A percentile compares a stretch with the other conserved stretches of the same genome.
Evolutionary conservation across 208 protist genomes (phyloP).

Genomic region (Trypanosoma rangeli): DNA sequence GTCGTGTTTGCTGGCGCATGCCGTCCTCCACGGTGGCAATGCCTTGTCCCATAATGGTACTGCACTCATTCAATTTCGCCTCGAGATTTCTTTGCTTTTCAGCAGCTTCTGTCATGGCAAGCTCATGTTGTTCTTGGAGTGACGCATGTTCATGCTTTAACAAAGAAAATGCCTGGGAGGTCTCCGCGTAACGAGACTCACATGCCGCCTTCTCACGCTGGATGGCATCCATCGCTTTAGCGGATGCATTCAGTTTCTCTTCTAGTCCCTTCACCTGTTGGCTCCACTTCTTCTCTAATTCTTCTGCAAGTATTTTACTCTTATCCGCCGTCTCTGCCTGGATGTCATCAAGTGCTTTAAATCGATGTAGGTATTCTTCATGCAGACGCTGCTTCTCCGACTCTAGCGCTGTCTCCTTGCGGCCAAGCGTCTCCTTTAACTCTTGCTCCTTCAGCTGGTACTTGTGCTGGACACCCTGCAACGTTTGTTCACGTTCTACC

Average conservation of each 20-base stretch:
- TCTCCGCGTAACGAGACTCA: constrained; percentile 19
- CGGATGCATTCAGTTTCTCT: constrained; percentile 30
- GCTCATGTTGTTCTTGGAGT: constrained; percentile 35
- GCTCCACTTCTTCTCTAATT: constrained; percentile 27
- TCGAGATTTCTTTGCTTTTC: constrained; percentile 23
- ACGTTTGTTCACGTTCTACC: constrained; percentile 46
- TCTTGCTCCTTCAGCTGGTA: constrained; percentile 58
- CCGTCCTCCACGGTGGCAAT: constrained; percentile 52
- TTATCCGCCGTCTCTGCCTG: constrained; percentile 37
- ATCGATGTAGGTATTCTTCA: constrained; percentile 53
- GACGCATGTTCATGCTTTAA: constrained; percentile 41
- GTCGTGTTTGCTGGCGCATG: constrained; percentile 48
- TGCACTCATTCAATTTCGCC: constrained; percentile 32
- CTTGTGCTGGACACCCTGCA: constrained; percentile 43
- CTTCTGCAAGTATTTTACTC: constrained; percentile 25
- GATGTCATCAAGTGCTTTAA: constrained; percentile 48
- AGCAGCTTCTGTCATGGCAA: constrained; percentile 29
- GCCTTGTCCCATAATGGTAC: constrained; percentile 36
- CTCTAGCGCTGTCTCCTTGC: constrained; percentile 51
- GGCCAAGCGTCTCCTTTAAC: constrained; percentile 36
- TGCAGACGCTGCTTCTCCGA: constrained; percentile 61
- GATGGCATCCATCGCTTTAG: constrained; percentile 29
- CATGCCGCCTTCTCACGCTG: constrained; percentile 27
- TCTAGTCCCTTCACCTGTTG: constrained; percentile 26
- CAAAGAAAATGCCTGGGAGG: constrained; percentile 33